phyloP scores from a whole-genome alignment of 2,329 filamentous ascomycete species.

The Periconia sp. region DNA sequence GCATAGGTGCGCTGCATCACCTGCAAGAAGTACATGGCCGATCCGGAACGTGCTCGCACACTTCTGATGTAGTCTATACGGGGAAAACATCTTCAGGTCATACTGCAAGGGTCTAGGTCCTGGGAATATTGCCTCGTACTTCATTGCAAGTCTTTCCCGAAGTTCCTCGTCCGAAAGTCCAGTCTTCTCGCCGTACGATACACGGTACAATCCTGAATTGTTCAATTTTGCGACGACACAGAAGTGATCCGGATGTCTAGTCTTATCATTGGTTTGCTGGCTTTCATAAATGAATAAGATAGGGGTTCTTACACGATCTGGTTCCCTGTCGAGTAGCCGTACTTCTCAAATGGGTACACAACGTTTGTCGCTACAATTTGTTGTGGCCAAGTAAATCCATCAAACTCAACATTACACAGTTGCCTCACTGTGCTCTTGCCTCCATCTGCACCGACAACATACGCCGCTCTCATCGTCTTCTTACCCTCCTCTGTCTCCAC shows the following conservation, averaged over 20 bases:
- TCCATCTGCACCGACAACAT: constrained; percentile 10
- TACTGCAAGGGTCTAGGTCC: constrained; percentile 10
- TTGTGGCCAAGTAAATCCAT: constrained; percentile 21
- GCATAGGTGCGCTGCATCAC: constrained; percentile 12
- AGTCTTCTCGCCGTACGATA: constrained; percentile 11
- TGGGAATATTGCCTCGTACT: constrained; percentile 12
- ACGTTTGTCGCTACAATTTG: constrained; percentile 27
- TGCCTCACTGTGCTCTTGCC: constrained; percentile 5
- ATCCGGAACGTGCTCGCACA: constrained; percentile 9
- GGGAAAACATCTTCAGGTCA: constrained; percentile 12
- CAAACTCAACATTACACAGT: constrained; percentile 14
- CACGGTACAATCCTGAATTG: constrained; percentile 4
- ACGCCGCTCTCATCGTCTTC: constrained; percentile 2
- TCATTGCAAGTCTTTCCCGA: constrained; percentile 2
- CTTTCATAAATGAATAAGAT: background rate
- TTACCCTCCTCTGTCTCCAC: constrained; percentile 4
- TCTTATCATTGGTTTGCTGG: no score
- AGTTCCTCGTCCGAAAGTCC: constrained; percentile 8
- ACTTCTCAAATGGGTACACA: constrained; percentile 20
- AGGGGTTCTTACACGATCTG: constrained; percentile 8
- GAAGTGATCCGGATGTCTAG: constrained; percentile 9
- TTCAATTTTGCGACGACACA: constrained; percentile 9
- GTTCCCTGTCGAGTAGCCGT: constrained; percentile 8
- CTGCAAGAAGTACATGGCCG: constrained; percentile 7
- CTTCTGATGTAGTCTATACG: constrained; percentile 12